Conservation (phyloP, 2,329 filamentous ascomycete genomes). For the Pestalotiopsis sp. region DNA sequence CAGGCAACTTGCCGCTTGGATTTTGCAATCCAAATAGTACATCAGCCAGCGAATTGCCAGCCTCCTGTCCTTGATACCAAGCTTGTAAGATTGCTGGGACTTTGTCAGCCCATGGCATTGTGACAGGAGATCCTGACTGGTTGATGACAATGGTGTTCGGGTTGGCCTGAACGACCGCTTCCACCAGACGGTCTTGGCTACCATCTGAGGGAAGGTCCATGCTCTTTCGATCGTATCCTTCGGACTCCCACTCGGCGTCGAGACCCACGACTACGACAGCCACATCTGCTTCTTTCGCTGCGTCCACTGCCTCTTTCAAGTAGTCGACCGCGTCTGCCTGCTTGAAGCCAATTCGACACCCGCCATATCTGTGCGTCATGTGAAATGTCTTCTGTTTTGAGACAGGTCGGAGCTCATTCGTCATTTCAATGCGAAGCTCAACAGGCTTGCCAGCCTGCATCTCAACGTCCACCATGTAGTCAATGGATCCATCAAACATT, state of each 20-base stretch:
- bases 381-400: slow-evolving; percentile 59
- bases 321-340: slow-evolving; percentile 64
- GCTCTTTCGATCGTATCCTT: slow-evolving; percentile 67
- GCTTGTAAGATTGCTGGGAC: slow-evolving; percentile 70
- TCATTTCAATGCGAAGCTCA: slow-evolving; percentile 65
- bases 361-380: slow-evolving; percentile 68
- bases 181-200: slow-evolving; percentile 64
- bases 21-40: slow-evolving; percentile 65
- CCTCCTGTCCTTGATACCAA: slow-evolving; percentile 72
- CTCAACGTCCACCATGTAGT: slow-evolving; percentile 61
- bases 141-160: slow-evolving; percentile 68
- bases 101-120: slow-evolving; percentile 69
- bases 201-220: slow-evolving; percentile 61
- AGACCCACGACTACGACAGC: slow-evolving; percentile 70
- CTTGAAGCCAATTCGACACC: slow-evolving; percentile 72
- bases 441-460: slow-evolving; percentile 62
- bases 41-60: slow-evolving; percentile 68
- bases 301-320: slow-evolving; percentile 65
- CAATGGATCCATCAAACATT: slow-evolving; percentile 70
- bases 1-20: slow-evolving; percentile 69
- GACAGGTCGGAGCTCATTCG: slow-evolving; percentile 64
- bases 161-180: slow-evolving; percentile 64
- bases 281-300: slow-evolving; percentile 64
- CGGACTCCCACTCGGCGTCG: slow-evolving; percentile 75
- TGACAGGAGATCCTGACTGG: slow-evolving; percentile 68